phyloP scores from a whole-genome alignment of 495 filamentous ascomycete species.

The Aspergillus bridgeri region DNA sequence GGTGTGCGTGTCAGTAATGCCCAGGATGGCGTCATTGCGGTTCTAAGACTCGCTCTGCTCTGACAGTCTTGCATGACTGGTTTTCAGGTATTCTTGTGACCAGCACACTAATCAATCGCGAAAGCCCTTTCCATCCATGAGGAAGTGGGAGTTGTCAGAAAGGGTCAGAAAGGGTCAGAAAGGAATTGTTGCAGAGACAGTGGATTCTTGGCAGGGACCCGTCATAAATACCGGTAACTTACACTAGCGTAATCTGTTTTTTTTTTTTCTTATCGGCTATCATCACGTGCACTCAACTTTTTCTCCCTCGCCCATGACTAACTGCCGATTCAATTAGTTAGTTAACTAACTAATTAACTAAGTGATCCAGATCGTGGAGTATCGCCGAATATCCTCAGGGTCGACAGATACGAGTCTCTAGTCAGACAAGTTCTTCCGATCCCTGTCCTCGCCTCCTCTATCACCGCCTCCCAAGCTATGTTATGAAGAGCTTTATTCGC shows the following conservation, averaged over 20 bases:
- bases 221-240: constrained; percentile 9
- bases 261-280: constrained; percentile 22
- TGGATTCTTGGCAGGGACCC: constrained; percentile 4
- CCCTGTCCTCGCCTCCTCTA: neutral
- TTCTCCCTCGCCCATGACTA: constrained; percentile 14
- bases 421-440: neutral
- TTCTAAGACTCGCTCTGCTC: neutral
- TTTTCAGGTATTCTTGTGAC: too few species aligned
- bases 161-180: neutral
- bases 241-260: neutral
- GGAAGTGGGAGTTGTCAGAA: too few species aligned
- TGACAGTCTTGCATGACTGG: neutral
- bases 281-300: constrained; percentile 25
- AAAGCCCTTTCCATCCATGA: too few species aligned
- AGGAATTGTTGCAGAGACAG: neutral
- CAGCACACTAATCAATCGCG: too few species aligned
- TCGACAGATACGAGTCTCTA: neutral
- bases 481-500: constrained; percentile 44
- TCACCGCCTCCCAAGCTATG: constrained; percentile 21
- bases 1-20: neutral
- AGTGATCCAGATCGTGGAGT: constrained; percentile 1
- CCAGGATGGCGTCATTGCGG: neutral
- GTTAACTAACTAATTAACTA: too few species aligned
- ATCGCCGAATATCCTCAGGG: neutral
- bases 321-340: neutral